Evolutionary conservation across 2,329 filamentous ascomycete species (phyloP).

Genomic region (Dendryphion nanum): DNA sequence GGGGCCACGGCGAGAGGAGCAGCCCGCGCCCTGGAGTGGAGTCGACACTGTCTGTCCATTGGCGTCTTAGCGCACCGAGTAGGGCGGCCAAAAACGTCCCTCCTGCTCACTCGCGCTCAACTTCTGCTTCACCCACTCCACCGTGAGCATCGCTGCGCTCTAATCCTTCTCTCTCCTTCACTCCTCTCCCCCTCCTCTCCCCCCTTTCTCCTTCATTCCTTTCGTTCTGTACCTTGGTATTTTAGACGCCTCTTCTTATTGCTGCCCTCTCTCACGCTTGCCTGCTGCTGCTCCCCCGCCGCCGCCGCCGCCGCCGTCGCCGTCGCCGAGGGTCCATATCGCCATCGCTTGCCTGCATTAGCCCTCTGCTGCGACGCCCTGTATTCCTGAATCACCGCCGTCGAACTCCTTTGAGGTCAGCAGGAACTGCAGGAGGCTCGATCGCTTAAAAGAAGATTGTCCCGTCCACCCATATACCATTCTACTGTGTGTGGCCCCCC

Average conservation of each 20-base stretch:
- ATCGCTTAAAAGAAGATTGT: constrained; percentile 18
- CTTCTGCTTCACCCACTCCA: not conserved
- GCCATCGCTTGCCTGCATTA: constrained; percentile 6
- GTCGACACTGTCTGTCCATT: no score
- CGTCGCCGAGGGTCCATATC: no score
- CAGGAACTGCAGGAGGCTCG: constrained; percentile 75
- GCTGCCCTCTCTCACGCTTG: constrained; percentile 5
- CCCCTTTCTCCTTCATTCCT: constrained; percentile 14
- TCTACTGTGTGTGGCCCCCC: constrained; percentile 12
- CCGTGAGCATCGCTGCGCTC: no score
- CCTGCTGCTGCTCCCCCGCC: constrained; percentile 4
- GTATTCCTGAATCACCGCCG: constrained; percentile 9
- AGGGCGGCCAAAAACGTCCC: no score
- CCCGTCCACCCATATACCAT: constrained; percentile 8
- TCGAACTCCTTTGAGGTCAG: constrained; percentile 74
- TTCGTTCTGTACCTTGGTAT: constrained; percentile 22
- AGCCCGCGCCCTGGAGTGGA: no score
- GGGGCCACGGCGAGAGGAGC: no score
- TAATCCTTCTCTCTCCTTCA: not conserved
- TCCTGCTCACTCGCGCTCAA: not conserved
- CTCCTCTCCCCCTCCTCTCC: constrained; percentile 2
- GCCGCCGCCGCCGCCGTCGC: no score
- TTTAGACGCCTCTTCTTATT: constrained; percentile 15
- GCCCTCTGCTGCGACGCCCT: constrained; percentile 4
- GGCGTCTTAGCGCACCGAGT: no score